Base-by-base conservation (phyloP, 2,329 filamentous ascomycete species). In the Botryotinia convoluta region DNA sequence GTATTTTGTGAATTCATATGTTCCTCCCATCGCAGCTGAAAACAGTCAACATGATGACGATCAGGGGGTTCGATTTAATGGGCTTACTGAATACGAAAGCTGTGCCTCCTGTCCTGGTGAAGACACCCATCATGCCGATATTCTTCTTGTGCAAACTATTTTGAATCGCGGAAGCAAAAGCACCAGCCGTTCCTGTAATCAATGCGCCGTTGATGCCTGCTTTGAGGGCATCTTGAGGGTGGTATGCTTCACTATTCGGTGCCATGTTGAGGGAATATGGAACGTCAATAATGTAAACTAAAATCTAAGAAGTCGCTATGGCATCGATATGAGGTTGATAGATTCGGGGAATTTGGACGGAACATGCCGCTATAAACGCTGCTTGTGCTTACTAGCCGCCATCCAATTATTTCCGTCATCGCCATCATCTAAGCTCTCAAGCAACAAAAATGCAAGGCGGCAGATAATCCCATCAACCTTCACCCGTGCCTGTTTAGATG, bases 61-160 rank as follows among this genome's bases (percentile, higher is more conserved):
- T 26, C 22, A 54, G 18, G 48, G 75, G 10, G 22, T 4, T 44
- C n/a, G 32, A 57, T 51, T 18, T 44, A 62, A 37, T 32, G 39
- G 73, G 48, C 74, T 42, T 74, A 92, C 91, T 88, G 79, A 90
- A 89, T 74, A 88, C 81, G 75, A 85, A 92, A 81, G 95, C 92
- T 68, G 91, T 91, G 80, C 91, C 86, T 77, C 94, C 95, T 73
- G 90, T 91, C 80, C 90, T 89, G 64, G 93, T 93, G 81, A 98
- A 91, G 80, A 97, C 88, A 77, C 93, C 92, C 85, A 91, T 89
- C 75, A 91, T 88, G 79, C 94, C 93, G 77, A 96, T 86, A 83
- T 97, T 97, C 82, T 89, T 87, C 85, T 90, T 94, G 72, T 91
- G 87, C 78, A 98, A 88, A 74, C 94, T 93, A 86, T 97, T 98